These are phyloP conservation scores for Alternaria sp. DNA, from an alignment of 2,329 filamentous ascomycete genomes.

Conservation along the genomic window DNA sequence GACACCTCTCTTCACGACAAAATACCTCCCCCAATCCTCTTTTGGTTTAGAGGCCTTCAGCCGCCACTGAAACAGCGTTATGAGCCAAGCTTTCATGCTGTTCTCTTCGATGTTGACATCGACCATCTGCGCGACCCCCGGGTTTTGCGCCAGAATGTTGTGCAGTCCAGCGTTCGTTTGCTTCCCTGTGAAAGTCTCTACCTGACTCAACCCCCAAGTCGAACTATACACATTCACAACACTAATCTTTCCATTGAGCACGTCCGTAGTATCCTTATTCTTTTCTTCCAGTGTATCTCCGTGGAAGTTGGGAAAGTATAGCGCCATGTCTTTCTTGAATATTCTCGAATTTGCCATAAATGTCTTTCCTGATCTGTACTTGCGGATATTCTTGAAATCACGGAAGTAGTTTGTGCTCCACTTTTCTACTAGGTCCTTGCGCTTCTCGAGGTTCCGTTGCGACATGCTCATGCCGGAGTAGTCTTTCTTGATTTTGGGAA, in stretches of 20 bases:
- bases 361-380: slow-evolving; percentile 83
- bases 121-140: slow-evolving; percentile 74
- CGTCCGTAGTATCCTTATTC: slow-evolving; percentile 73
- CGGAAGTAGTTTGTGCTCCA: slow-evolving; percentile 91
- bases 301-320: slow-evolving; percentile 93
- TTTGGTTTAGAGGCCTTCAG: slow-evolving; percentile 58
- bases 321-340: slow-evolving; percentile 80
- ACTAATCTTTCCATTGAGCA: slow-evolving; percentile 75
- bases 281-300: slow-evolving; percentile 73
- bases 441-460: slow-evolving; percentile 70
- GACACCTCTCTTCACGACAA: slow-evolving; percentile 66
- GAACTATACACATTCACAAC: slow-evolving; percentile 84
- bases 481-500: slow-evolving; percentile 62
- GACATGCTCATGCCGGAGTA: slow-evolving; percentile 45
- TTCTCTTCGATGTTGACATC: slow-evolving; percentile 91
- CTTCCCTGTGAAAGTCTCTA: slow-evolving; percentile 70
- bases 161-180: slow-evolving; percentile 75
- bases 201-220: slow-evolving; percentile 85
- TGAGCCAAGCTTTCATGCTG: slow-evolving; percentile 66
- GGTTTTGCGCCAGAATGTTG: slow-evolving; percentile 63
- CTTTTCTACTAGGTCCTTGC: slow-evolving; percentile 77
- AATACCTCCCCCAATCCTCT: slow-evolving; percentile 66
- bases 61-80: slow-evolving; percentile 62
- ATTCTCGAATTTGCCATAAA: slow-evolving; percentile 85
- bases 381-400: slow-evolving; percentile 86